Evolutionary conservation across 805 yeast genomes (phyloP).

Genomic region (Yamadazyma nakazawae): DNA sequence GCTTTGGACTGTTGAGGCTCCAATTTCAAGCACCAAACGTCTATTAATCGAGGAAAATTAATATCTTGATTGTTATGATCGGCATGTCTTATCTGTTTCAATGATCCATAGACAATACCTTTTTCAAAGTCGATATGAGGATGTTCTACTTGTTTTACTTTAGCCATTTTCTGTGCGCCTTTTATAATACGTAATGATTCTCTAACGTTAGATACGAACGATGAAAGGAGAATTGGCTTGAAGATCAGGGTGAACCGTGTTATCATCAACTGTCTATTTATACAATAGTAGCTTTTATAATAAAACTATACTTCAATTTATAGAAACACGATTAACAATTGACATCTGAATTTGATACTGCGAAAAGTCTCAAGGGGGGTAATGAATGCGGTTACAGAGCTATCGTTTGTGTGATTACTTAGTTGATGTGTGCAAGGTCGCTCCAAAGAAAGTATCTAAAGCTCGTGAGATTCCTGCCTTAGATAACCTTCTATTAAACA

Average conservation of each 20-base stretch:
- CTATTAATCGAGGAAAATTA: conserved; percentile 25
- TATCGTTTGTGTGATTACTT: not conserved
- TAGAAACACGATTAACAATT: not conserved
- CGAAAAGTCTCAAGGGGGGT: conserved; percentile 2
- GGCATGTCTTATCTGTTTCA: conserved; percentile 43
- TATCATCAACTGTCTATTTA: not conserved
- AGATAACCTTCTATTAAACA: not conserved
- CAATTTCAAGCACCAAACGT: conserved; percentile 50
- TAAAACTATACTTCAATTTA: not conserved
- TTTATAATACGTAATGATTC: conserved; percentile 4
- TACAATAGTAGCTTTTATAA: not conserved
- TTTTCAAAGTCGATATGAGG: conserved; percentile 43
- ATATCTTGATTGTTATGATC: conserved; percentile 15
- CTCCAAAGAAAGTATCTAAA: not conserved
- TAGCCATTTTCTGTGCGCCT: conserved; percentile 7
- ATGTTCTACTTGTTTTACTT: conserved; percentile 2
- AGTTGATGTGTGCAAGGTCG: not conserved
- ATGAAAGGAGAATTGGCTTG: conserved; percentile 1
- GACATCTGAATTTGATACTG: not conserved
- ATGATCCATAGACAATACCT: conserved; percentile 43
- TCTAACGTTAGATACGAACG: not conserved
- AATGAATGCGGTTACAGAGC: not conserved
- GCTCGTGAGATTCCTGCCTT: not conserved
- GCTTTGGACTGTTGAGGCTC: conserved; percentile 31
- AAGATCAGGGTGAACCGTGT: not conserved